A percentile compares a stretch with the other conserved stretches of the same genome.
Conservation (phyloP, 495 filamentous ascomycete genomes). For the Penicillium egyptiacum region DNA sequence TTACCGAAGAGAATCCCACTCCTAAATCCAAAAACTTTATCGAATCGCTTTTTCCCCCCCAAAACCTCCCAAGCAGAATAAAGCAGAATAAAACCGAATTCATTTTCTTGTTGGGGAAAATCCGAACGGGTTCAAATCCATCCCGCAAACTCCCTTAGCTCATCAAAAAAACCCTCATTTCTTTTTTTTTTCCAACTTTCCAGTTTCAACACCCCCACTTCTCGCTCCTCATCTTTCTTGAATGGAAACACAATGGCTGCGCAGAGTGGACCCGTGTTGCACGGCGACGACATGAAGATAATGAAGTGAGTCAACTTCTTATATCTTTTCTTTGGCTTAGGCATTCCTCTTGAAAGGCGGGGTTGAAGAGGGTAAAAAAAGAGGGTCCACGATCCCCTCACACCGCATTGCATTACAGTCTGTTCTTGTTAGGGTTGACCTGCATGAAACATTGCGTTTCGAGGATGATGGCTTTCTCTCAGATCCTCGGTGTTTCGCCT, state of each 20-base stretch:
- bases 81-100: not conserved
- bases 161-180: slow-evolving; percentile 29
- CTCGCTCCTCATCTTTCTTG: slow-evolving; percentile 24
- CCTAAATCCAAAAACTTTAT: slow-evolving; percentile 5
- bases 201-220: slow-evolving; percentile 5
- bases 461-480: not conserved
- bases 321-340: not conserved
- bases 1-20: slow-evolving; percentile 8
- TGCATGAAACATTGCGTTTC: slow-evolving; percentile 6
- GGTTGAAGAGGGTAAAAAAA: slow-evolving; percentile 8
- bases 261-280: slow-evolving; percentile 51
- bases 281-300: slow-evolving; percentile 55
- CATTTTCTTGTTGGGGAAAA: slow-evolving; percentile 2
- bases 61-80: not conserved
- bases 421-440: slow-evolving; percentile 10
- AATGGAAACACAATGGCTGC: slow-evolving; percentile 51
- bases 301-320: slow-evolving; percentile 34
- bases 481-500: not conserved
- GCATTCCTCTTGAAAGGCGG: slow-evolving; percentile 5
- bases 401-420: slow-evolving; percentile 27
- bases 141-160: slow-evolving; percentile 49
- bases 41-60: no score
- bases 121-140: slow-evolving; percentile 34
- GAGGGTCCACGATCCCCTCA: slow-evolving; percentile 20
- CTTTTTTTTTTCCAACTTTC: slow-evolving; percentile 25